phyloP scores from a whole-genome alignment of 257 asterid species.

The Solanum lignicaule region DNA sequence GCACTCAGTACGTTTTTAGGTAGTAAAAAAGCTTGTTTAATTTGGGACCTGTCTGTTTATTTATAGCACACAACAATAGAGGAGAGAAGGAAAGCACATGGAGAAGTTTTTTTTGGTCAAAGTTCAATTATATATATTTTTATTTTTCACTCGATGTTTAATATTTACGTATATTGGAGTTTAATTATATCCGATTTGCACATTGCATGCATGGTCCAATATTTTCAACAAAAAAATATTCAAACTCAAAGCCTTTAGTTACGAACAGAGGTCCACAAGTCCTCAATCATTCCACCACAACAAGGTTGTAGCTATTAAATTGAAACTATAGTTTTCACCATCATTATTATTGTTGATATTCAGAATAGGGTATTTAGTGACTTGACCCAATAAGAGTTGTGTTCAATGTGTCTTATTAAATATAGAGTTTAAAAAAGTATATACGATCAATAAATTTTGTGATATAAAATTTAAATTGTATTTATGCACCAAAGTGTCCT shows the following conservation, averaged over 20 bases:
- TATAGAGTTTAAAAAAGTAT: background rate
- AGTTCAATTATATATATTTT: background rate
- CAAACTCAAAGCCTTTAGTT: too few species aligned
- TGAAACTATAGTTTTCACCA: background rate
- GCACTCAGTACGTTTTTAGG: background rate
- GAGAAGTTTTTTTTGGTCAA: background rate
- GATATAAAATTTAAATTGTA: background rate
- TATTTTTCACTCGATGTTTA: fast-evolving
- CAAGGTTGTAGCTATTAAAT: background rate
- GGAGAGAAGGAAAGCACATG: background rate
- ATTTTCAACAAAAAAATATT: too few species aligned
- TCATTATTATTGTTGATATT: background rate
- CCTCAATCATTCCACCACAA: background rate
- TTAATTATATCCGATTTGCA: too few species aligned
- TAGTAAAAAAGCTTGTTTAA: background rate
- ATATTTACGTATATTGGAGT: too few species aligned
- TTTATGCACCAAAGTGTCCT: background rate
- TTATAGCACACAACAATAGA: background rate
- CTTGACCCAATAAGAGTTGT: background rate
- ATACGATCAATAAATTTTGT: background rate
- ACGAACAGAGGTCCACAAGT: too few species aligned
- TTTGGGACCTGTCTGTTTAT: background rate
- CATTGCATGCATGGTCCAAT: too few species aligned
- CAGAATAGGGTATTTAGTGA: background rate
- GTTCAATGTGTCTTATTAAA: background rate